Evolutionary conservation across 768 basidiomycete species (phyloP), one percentile per base, ranked within the genome.

Genomic region (Termitomyces sp.): DNA sequence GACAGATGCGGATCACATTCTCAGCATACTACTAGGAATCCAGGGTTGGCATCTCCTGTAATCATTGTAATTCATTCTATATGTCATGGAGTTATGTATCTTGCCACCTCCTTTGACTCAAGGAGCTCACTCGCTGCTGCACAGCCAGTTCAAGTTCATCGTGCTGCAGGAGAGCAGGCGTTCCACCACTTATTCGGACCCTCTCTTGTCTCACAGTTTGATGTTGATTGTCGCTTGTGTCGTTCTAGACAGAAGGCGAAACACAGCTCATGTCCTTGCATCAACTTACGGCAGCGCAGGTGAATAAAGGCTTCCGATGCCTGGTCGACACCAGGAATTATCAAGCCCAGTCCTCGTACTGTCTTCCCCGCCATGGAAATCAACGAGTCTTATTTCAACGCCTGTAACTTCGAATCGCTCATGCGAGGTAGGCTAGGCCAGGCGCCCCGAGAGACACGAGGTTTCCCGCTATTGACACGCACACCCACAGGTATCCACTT

Each of bases 341-440:
- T n/a, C n/a, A n/a, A n/a, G n/a, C n/a, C 20, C 1, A 20, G 30
- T 18, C 33, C 6, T 35, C 1, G n/a, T n/a, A n/a, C 10, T 16
- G 8, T 52, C 26, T 18, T 24, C 7, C 33, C 0, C 6, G 30
- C 6, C 32, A 60, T 61, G 60, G 40, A 63, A 33, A 63, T 63
- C 8, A 63, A 63, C 26, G 54, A 62, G n/a, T 53, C 61, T 6
- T 62, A 62, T 28, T 63, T 63, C 57, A 56, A 63, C 53, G 62
- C 56, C 49, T 63, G 57, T n/a, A 63, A 63, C 46, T 61, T 63
- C 28, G 62, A 61, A 53, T 61, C 59, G n/a, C 52, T 63, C 33
- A 63, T 63, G 62, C 59, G 59, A 52, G 62, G 62, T 61, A 42
- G 33, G 54, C 12, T 12, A n/a, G n/a, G n/a, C n/a, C n/a, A 12